Conservation (phyloP, 257 asterid genomes). For the Agastache rugosa region DNA sequence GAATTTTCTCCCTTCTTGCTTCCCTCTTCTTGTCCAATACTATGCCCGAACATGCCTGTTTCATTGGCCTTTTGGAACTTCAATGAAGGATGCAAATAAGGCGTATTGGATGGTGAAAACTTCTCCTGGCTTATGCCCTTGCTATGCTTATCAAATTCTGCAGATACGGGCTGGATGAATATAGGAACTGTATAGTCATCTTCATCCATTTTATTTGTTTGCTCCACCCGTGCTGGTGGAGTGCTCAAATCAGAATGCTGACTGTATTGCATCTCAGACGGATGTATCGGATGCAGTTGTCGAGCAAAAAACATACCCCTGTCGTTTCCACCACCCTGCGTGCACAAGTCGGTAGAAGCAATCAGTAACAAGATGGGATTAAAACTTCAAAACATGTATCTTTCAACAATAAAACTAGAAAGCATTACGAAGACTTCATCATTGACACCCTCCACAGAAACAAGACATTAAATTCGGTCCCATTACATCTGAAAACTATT, state of each 20-base stretch:
- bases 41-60: constrained; percentile 14
- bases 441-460: background rate
- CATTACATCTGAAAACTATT: background rate
- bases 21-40: constrained; percentile 38
- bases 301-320: constrained; percentile 42
- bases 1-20: constrained; percentile 42
- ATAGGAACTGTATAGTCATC: constrained; percentile 79
- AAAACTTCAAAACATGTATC: constrained; percentile 10
- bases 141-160: constrained; percentile 36
- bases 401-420: background rate
- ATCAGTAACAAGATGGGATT: constrained; percentile 22
- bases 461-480: background rate
- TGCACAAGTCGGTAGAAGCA: constrained; percentile 23
- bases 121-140: constrained; percentile 35
- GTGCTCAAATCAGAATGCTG: constrained; percentile 46
- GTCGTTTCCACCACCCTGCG: constrained; percentile 65
- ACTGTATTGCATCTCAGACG: constrained; percentile 50
- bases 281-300: constrained; percentile 52
- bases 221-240: constrained; percentile 46
- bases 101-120: constrained; percentile 42
- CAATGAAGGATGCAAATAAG: constrained; percentile 33
- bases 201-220: constrained; percentile 52
- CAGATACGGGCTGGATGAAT: constrained; percentile 49
- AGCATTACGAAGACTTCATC: constrained; percentile 9
- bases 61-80: constrained; percentile 39